These are phyloP conservation scores for Kodamaea restingae DNA, from an alignment of 805 yeast species.

Conservation along the genomic window DNA sequence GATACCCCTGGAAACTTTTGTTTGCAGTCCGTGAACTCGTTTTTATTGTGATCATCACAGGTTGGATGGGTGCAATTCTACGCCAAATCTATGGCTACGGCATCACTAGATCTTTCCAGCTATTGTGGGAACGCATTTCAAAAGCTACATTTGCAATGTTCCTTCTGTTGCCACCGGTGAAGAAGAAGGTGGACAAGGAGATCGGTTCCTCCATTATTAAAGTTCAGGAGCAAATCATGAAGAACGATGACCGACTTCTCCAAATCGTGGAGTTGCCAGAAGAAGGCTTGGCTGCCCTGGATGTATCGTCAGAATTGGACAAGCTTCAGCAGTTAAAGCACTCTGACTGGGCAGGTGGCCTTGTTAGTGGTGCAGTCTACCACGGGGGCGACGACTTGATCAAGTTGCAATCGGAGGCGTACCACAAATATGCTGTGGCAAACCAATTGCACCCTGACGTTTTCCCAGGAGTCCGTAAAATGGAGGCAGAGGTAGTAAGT, in stretches of 20 bases:
- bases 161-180: conserved; percentile 48
- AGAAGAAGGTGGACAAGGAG: conserved; percentile 56
- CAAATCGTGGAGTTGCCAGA: conserved; percentile 54
- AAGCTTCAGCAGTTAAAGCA: conserved; percentile 50
- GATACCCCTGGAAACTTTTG: conserved; percentile 12
- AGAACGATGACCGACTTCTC: conserved; percentile 43
- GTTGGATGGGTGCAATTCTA: conserved; percentile 9
- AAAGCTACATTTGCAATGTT: conserved; percentile 12
- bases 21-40: conserved; percentile 19
- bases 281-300: conserved; percentile 48
- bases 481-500: conserved; percentile 92
- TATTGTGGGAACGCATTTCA: neutral
- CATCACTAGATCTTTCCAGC: conserved; percentile 6
- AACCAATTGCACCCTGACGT: conserved; percentile 97
- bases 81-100: conserved; percentile 19
- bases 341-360: conserved; percentile 79
- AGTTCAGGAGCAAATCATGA: conserved; percentile 57
- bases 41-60: conserved; percentile 15
- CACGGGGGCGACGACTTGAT: conserved; percentile 87
- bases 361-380: conserved; percentile 92
- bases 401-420: conserved; percentile 72
- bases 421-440: conserved; percentile 73
- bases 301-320: conserved; percentile 50
- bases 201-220: conserved; percentile 42
- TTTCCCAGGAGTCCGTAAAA: conserved; percentile 92